A percentile compares a stretch with the other conserved stretches of the same genome.
Conservation (phyloP, 139 green algal species). For the Picochlorum sp. region DNA sequence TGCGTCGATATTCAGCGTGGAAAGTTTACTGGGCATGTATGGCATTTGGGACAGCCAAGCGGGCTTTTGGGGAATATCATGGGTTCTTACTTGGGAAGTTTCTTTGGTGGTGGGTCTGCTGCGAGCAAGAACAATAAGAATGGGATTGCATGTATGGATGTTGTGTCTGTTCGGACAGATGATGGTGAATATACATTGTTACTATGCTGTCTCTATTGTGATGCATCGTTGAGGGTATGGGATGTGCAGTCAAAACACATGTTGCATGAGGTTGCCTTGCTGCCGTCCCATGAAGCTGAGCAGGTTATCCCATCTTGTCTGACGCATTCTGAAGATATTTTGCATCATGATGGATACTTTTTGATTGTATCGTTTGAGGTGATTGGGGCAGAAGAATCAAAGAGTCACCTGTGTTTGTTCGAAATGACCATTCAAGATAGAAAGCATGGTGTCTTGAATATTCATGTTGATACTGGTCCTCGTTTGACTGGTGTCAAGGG, state of each 20-base stretch:
- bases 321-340: constrained; percentile 9
- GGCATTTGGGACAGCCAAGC: no score
- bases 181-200: background rate
- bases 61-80: no score
- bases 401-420: constrained; percentile 1
- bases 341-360: constrained; percentile 22
- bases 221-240: constrained; percentile 39
- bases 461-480: background rate
- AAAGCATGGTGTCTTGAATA: background rate
- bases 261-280: constrained; percentile 12
- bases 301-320: background rate
- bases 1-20: background rate
- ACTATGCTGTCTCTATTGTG: constrained; percentile 12
- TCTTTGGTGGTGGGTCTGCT: background rate
- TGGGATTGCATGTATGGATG: background rate
- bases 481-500: background rate
- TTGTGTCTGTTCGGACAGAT: background rate
- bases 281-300: background rate
- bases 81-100: background rate
- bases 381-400: background rate
- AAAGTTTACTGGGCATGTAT: no score
- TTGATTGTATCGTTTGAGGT: background rate
- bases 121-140: background rate
- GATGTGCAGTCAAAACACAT: constrained; percentile 20
- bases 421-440: constrained; percentile 9